Evolutionary conservation across 768 basidiomycete genomes (phyloP).

Genomic region (Lactarius evosmus): DNA sequence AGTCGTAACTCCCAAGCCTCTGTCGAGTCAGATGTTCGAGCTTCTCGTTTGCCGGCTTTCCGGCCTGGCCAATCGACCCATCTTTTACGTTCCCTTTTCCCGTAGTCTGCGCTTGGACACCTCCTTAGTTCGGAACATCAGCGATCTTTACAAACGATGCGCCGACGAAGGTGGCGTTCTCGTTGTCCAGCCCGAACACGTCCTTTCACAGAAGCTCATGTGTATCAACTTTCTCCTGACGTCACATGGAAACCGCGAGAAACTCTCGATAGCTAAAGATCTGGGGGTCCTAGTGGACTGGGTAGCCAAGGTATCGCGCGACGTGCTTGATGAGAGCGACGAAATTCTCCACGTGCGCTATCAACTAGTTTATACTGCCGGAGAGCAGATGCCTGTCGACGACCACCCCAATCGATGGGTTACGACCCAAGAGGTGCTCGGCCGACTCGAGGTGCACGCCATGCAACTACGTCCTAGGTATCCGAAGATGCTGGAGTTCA

Average conservation of each 20-base stretch:
- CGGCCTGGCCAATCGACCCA: constrained; percentile 44
- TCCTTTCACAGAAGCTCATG: constrained; percentile 50
- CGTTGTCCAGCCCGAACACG: constrained; percentile 51
- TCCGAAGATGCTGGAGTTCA: neutral
- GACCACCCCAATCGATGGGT: constrained; percentile 45
- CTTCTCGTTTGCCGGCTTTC: constrained; percentile 44
- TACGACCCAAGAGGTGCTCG: constrained; percentile 40
- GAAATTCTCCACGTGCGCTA: constrained; percentile 46
- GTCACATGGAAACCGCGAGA: constrained; percentile 17
- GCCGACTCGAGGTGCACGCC: constrained; percentile 32
- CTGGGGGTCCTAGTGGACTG: neutral
- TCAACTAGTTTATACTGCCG: constrained; percentile 48
- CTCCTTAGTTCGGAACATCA: constrained; percentile 31
- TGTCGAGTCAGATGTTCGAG: constrained; percentile 48
- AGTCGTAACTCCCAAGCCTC: constrained; percentile 49
- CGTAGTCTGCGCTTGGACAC: constrained; percentile 35
- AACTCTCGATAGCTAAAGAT: neutral
- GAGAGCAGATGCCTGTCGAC: constrained; percentile 39
- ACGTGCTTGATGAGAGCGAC: constrained; percentile 24
- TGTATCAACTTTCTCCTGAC: constrained; percentile 37
- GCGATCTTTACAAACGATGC: constrained; percentile 40
- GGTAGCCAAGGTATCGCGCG: constrained; percentile 14
- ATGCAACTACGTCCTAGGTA: neutral
- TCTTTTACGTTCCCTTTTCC: constrained; percentile 52
- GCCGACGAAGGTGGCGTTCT: constrained; percentile 41